Evolutionary conservation across 192 early-diverging fungal species (phyloP).

Genomic region (Gryganskiella cystojenkinii): DNA sequence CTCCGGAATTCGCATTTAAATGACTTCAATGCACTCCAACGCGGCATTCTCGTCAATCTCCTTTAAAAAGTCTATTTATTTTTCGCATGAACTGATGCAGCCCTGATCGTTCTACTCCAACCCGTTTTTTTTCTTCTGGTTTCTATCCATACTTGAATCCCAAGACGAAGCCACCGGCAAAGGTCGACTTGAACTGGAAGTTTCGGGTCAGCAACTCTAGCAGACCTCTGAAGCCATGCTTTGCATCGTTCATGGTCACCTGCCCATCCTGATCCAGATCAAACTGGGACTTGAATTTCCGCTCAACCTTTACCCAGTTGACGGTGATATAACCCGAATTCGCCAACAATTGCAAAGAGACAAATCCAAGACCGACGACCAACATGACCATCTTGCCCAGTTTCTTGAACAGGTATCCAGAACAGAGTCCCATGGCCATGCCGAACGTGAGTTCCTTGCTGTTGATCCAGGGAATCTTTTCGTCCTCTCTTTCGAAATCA

Average conservation of each 20-base stretch:
- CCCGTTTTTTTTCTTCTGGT: no score
- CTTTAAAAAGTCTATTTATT: no score
- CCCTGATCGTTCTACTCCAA: no score
- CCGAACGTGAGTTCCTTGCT: conserved; percentile 60
- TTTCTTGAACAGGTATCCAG: conserved; percentile 62
- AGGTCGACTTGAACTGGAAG: conserved; percentile 65
- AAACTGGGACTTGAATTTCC: conserved; percentile 42
- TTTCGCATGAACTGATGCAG: no score
- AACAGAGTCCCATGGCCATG: conserved; percentile 58
- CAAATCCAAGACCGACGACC: conserved; percentile 58
- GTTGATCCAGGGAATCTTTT: conserved; percentile 38
- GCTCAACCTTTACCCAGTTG: conserved; percentile 55
- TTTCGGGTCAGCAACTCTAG: conserved; percentile 56
- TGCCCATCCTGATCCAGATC: conserved; percentile 57
- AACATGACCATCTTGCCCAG: conserved; percentile 59
- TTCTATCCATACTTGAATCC: conserved; percentile 60
- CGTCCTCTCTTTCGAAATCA: not conserved
- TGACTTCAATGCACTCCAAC: no score
- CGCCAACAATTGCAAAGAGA: conserved; percentile 57
- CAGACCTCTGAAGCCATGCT: conserved; percentile 45
- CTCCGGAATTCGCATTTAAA: no score
- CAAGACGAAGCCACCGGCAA: conserved; percentile 53
- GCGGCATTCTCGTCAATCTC: no score
- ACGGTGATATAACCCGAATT: conserved; percentile 56
- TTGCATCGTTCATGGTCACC: conserved; percentile 48